Base-by-base conservation (phyloP, 768 basidiomycete genomes). In the Candolleomyces eurysporus region DNA sequence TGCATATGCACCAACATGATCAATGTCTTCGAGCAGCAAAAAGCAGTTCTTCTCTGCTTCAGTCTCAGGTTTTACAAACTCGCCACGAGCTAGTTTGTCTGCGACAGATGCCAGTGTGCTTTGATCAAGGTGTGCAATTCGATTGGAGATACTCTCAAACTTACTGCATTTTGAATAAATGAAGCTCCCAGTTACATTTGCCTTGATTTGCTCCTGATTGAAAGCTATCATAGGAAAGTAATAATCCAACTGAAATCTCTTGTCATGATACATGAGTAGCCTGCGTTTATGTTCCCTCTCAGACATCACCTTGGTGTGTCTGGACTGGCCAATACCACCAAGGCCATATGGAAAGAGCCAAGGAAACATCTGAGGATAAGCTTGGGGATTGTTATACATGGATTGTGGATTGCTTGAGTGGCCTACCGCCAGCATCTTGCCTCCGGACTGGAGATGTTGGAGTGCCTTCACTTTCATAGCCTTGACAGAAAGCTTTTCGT, bases 251-350 rank as follows among this genome's bases (percentile, higher is more conserved):
- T 77, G 76, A 63, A 78, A 78, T 0, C 69, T 64, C 48, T 73
- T 72, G 55, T 78, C 76, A 62, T 71, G 64, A 60, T 76, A 77
- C 69, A 72, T 67, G 0, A 78, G 57, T 2, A 72, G 48, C 11
- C 64, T 32, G 22, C 60, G 52, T 16, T 69, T 70, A 50, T 72
- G 71, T 26, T n/a, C 40, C 31, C 26, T 50, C 0, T 66, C 66
- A 22, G 65, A 66, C 0, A 72, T 26, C 17, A 2, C 19, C 7
- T 19, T 14, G 2, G 17, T 2, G n/a, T 39, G 50, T 8, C 14
- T 48, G 17, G 10, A 36, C 58, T 16, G 55, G 22, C 67, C 69
- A 26, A 74, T 61, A 0, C 54, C 54, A 42, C 54, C 54, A 3
- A 56, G 19, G 7, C 54, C 54, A 26, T 56, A 42, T 9, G 39